These are phyloP conservation scores for Venturia effusa DNA, from an alignment of 2,329 filamentous ascomycete genomes.

Conservation along the genomic window DNA sequence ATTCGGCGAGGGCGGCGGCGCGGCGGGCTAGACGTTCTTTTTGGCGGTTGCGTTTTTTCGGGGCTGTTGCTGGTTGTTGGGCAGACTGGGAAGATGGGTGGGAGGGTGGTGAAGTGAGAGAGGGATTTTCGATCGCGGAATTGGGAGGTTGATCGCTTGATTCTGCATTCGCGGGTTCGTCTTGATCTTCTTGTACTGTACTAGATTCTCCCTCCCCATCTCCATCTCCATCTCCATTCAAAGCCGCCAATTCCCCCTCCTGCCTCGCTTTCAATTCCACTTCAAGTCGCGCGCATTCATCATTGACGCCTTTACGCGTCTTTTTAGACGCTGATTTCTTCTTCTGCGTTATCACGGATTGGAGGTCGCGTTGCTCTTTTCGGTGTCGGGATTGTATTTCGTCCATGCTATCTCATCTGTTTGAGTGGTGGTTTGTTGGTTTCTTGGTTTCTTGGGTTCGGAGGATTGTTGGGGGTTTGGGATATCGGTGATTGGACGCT, in stretches of 20 bases:
- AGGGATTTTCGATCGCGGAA: too few relatives aligned
- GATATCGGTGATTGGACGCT: not conserved
- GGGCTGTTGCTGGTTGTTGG: too few relatives aligned
- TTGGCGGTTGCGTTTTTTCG: slow-evolving; percentile 63
- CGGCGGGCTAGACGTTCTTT: slow-evolving; percentile 85
- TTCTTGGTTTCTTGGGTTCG: not conserved
- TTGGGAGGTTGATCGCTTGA: too few relatives aligned
- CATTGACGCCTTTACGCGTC: slow-evolving; percentile 49
- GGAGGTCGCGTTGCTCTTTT: slow-evolving; percentile 80
- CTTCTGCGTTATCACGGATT: slow-evolving; percentile 79
- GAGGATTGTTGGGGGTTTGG: not conserved
- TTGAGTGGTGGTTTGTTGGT: not conserved
- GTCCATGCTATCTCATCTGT: slow-evolving; percentile 44
- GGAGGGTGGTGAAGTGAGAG: too few relatives aligned
- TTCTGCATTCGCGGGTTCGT: not conserved
- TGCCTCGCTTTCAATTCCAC: slow-evolving; percentile 45
- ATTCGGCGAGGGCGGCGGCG: slow-evolving; percentile 70
- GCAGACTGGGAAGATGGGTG: too few relatives aligned
- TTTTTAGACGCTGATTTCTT: slow-evolving; percentile 93
- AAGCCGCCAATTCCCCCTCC: slow-evolving; percentile 35
- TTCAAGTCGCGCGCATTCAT: slow-evolving; percentile 51
- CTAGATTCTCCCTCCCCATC: not conserved
- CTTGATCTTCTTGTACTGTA: slow-evolving; percentile 11
- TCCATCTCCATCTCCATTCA: slow-evolving; percentile 26
- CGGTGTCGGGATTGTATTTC: slow-evolving; percentile 69